Percentiles rank a stretch among this genome's conserved stretches.
These are phyloP conservation scores for Mycena kentingensis DNA, from an alignment of 768 basidiomycete genomes.

Conservation along the genomic window DNA sequence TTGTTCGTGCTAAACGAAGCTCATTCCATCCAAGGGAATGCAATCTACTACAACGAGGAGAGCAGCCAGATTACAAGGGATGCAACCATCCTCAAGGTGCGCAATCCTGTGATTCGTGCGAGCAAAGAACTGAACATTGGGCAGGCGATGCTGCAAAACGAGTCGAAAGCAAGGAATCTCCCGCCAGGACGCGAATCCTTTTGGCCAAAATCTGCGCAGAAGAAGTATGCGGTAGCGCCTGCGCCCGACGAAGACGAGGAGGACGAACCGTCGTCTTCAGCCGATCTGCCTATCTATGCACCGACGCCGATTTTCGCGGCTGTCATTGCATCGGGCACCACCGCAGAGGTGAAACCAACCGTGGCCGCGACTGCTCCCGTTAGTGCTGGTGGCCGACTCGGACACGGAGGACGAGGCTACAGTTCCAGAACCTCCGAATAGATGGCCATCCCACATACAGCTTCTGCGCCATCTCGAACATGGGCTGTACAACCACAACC, in stretches of 20 bases:
- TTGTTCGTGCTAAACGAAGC: too few species aligned
- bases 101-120: slow-evolving; percentile 26
- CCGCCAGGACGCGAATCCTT: slow-evolving; percentile 60
- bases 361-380: not conserved
- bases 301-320: not conserved
- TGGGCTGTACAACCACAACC: slow-evolving; percentile 40
- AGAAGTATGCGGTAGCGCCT: slow-evolving; percentile 27
- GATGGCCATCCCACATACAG: slow-evolving; percentile 38
- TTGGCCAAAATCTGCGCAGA: slow-evolving; percentile 58
- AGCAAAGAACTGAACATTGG: slow-evolving; percentile 12
- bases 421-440: slow-evolving; percentile 5
- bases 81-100: slow-evolving; percentile 68
- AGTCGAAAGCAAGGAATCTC: slow-evolving; percentile 73
- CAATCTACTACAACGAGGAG: slow-evolving; percentile 84
- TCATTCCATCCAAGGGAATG: too few species aligned
- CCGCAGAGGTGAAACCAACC: too few species aligned
- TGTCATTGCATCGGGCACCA: too few species aligned
- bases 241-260: slow-evolving; percentile 29
- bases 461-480: slow-evolving; percentile 77
- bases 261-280: slow-evolving; percentile 44
- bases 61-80: slow-evolving; percentile 73
- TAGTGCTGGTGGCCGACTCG: slow-evolving; percentile 45
- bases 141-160: slow-evolving; percentile 60
- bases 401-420: slow-evolving; percentile 40
- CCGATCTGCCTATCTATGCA: slow-evolving; percentile 55